These are phyloP conservation scores for Eucalyptus cladocalyx DNA, from an alignment of 345 rosid genomes.

Conservation along the genomic window DNA sequence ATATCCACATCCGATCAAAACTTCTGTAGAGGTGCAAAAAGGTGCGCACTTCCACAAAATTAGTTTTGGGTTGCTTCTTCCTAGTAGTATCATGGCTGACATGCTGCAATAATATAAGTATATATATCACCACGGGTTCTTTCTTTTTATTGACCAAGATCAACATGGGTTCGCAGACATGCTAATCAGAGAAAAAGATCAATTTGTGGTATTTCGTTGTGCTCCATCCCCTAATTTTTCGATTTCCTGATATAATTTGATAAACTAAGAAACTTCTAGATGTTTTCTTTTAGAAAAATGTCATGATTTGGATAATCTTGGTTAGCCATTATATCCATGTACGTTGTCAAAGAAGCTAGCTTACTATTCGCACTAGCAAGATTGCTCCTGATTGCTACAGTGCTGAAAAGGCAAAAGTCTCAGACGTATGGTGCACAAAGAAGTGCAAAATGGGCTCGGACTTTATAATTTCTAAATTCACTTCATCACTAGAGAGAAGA, in stretches of 20 bases:
- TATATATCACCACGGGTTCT: neutral
- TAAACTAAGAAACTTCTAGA: neutral
- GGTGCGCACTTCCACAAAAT: constrained; percentile 97
- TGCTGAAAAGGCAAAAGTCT: neutral
- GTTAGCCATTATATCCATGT: neutral
- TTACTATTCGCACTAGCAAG: neutral
- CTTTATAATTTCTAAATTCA: neutral
- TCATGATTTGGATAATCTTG: neutral
- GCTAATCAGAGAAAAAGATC: neutral
- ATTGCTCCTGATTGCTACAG: neutral
- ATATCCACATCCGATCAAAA: constrained; percentile 99
- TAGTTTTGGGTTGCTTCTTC: constrained; percentile 78
- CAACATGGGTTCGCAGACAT: neutral
- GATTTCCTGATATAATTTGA: neutral
- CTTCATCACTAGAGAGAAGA: neutral
- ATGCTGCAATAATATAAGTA: constrained; percentile 25
- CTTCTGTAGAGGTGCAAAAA: constrained; percentile 92
- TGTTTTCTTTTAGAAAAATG: neutral
- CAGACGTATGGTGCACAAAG: neutral
- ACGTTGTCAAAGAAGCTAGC: neutral
- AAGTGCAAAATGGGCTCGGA: neutral
- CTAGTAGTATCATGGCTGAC: constrained; percentile 32
- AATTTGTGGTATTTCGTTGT: neutral
- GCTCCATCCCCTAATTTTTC: neutral
- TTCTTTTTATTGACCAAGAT: neutral